A percentile compares a stretch with the other conserved stretches of the same genome.
These are phyloP conservation scores for Clarireedia paspali DNA, from an alignment of 2,329 filamentous ascomycete genomes.

Conservation along the genomic window DNA sequence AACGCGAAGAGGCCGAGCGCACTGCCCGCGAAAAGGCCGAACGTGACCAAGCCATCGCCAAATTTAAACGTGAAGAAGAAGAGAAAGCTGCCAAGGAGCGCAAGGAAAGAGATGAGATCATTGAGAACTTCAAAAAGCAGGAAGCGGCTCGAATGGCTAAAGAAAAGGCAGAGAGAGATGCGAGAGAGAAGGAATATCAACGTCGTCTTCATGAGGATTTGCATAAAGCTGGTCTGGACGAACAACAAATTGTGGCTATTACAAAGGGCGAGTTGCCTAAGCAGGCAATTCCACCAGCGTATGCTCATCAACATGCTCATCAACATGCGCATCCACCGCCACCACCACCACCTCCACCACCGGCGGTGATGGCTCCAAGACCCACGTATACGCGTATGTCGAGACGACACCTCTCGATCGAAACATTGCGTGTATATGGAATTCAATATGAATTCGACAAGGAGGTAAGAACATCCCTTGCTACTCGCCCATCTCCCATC, in stretches of 20 bases:
- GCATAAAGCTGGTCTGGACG: constrained; percentile 49
- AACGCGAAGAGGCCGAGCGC: constrained; percentile 20
- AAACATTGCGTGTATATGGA: constrained; percentile 47
- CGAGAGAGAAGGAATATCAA: constrained; percentile 35
- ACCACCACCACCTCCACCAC: not conserved
- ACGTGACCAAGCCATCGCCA: not conserved
- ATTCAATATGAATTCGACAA: constrained; percentile 51
- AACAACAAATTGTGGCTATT: constrained; percentile 51
- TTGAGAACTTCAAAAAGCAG: constrained; percentile 35
- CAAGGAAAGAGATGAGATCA: constrained; percentile 30
- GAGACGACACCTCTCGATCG: constrained; percentile 51
- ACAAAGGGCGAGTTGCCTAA: constrained; percentile 38
- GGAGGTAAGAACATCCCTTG: not conserved
- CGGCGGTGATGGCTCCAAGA: constrained; percentile 24
- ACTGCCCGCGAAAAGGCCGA: constrained; percentile 20
- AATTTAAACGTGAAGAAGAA: constrained; percentile 28
- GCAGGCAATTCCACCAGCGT: not conserved
- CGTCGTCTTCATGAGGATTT: constrained; percentile 50
- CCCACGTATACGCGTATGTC: constrained; percentile 59
- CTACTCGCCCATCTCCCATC: not conserved
- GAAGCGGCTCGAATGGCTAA: constrained; percentile 32
- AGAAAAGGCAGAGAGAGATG: constrained; percentile 41
- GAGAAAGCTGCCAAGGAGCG: constrained; percentile 24
- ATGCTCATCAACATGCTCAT: not conserved
- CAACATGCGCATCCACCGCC: constrained; percentile 9